Evolutionary conservation across 2,329 filamentous ascomycete species (phyloP), one percentile per base, ranked within the genome.

Genomic region (Coniochaeta sp.): DNA sequence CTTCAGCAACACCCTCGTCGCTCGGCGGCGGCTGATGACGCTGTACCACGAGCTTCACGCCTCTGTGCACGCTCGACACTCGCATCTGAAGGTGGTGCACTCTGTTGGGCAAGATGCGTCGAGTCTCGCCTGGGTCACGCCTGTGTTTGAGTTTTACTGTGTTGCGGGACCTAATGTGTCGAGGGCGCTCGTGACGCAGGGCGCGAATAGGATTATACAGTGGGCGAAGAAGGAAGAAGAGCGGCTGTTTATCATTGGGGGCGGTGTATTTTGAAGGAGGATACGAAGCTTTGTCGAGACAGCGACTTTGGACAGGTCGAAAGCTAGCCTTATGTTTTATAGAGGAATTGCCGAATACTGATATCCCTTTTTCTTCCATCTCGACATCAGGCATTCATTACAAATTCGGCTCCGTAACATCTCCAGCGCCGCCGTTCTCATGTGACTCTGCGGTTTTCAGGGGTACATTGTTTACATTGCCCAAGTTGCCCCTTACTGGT

Each of bases 221-320:
- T 99, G 92, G 91, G 86, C 92, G 1, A 86, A 89, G 64, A 79
- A 85, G 58, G 94, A 99, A 69, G 92, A 97, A 68, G 91, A 97
- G 69, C 78, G 94, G 52, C 74, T 97, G 6, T 99, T 99, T 64
- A 96, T 99, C 54, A 94, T 99, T 64, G 94, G 94, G 1, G 95
- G 94, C n/a, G 94, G 91, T 40, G 92, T 97, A 59, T 87, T 86
- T 61, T 85, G 53, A 48, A n/a, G n/a, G n/a, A n/a, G n/a, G n/a
- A n/a, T n/a, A n/a, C n/a, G n/a, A n/a, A n/a, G n/a, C n/a, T n/a
- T n/a, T n/a, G n/a, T n/a, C n/a, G n/a, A 48, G 9, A 30, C n/a
- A 28, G 20, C 3, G 24, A 31, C 38, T n/a, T n/a, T n/a, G n/a
- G n/a, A n/a, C n/a, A n/a, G n/a, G n/a, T n/a, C n/a, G n/a, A n/a